phyloP scores from a whole-genome alignment of 305 asterid genomes.

The Rubia balearica region DNA sequence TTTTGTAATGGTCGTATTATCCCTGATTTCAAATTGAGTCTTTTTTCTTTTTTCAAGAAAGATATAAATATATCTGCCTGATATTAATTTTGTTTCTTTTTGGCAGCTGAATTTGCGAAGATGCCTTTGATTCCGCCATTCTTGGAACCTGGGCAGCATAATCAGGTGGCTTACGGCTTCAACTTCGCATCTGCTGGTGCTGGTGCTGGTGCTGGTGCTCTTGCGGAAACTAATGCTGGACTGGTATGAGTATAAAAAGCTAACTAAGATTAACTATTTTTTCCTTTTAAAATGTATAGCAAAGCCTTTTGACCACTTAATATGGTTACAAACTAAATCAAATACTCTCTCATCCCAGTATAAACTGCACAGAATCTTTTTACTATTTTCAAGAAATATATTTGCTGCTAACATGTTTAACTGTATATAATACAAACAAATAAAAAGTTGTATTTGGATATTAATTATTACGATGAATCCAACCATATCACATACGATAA shows the following conservation, averaged over 20 bases:
- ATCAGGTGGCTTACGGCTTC: slow-evolving; percentile 24
- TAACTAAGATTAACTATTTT: background rate
- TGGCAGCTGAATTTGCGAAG: slow-evolving; percentile 43
- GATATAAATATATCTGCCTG: background rate
- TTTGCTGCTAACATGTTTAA: no score
- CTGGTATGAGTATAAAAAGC: slow-evolving; percentile 18
- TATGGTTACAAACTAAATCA: no score
- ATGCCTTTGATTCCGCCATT: slow-evolving; percentile 32
- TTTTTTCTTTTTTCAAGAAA: background rate
- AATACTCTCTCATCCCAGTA: no score
- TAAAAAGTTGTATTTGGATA: no score
- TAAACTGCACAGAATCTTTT: no score
- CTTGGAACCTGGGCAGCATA: slow-evolving; percentile 23
- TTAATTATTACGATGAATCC: no score
- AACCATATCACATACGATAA: no score
- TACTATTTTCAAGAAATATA: no score
- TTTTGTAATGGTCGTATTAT: slow-evolving; percentile 57
- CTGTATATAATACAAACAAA: no score
- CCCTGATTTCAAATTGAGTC: slow-evolving; percentile 42
- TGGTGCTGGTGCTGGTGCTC: no score
- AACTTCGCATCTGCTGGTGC: slow-evolving; percentile 69
- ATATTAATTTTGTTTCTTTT: background rate
- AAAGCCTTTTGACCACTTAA: no score
- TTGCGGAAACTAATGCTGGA: slow-evolving; percentile 42
- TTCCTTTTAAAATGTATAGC: no score